Evolutionary conservation across 495 filamentous ascomycete species (phyloP), one percentile per base, ranked within the genome.

Genomic region (Hyaloscypha finlandica): DNA sequence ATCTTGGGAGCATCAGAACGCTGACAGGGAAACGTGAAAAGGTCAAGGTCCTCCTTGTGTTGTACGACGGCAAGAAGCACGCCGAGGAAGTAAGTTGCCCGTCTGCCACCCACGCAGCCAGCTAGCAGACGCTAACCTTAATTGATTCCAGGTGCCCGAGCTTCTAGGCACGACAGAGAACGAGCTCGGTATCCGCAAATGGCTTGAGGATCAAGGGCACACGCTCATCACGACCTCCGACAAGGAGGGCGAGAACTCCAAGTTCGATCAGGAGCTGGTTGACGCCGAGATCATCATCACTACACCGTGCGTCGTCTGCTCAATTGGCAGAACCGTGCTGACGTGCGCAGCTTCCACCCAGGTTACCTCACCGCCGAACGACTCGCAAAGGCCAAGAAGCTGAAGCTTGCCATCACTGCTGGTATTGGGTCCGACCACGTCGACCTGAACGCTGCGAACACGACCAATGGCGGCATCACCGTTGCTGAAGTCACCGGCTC

Each of bases 201-300:
- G 95, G 95, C 85, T 99, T 69, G 95, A 98, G 82, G 91, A 92
- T 59, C 86, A 93, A 77, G 95, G 95, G 74, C 95, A 99, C 86
- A 94, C 91, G 33, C 86, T 99, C 60, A 89, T 99, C 65, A 99
- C 94, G 71, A 99, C 95, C 64, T 96, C 94, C 66, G 92, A 97
- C 83, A 99, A 99, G 85, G 95, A 96, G 70, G 92, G 94, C 66
- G 89, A 91, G 81, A 86, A 92, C 86, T 97, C 94, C 60, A 90
- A 81, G 67, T 97, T 99, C 76, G 95, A 99, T 80, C 84, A 92
- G 81, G 92, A 99, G 80, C 85, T 99, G 30, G 93, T 94, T 57
- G 95, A 99, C 76, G 92, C 95, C 65, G 95, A 99, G 78, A 86
- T 99, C 77, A 97, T 99, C 85, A 97, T 99, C 81, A 99, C 95